Evolutionary conservation across 1,284 basidiomycete genomes (phyloP).

Genomic region (Wolfiporia cocos): DNA sequence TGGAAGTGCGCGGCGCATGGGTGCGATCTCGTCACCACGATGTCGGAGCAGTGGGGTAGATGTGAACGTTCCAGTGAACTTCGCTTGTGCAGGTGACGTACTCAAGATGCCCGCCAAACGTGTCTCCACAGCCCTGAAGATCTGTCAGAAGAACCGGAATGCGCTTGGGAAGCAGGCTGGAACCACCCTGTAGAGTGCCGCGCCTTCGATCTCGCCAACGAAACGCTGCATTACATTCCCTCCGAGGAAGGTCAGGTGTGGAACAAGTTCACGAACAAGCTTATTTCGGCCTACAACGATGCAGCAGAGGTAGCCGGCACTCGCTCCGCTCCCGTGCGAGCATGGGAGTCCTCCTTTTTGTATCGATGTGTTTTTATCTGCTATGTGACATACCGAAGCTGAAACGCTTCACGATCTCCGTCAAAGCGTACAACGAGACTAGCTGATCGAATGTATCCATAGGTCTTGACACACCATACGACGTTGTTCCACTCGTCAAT

Average conservation of each 20-base stretch:
- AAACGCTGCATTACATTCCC: slow-evolving; percentile 25
- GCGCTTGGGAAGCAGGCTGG: slow-evolving; percentile 14
- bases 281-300: slow-evolving; percentile 32
- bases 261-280: slow-evolving; percentile 25
- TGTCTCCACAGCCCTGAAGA: slow-evolving; percentile 8
- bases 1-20: too few species aligned
- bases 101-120: slow-evolving; percentile 8
- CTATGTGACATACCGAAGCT: slow-evolving; percentile 34
- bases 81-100: too few species aligned
- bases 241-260: slow-evolving; percentile 28
- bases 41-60: too few species aligned
- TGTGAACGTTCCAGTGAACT: too few species aligned
- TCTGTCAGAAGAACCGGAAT: slow-evolving; percentile 3
- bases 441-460: slow-evolving; percentile 34
- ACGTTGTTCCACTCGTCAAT: slow-evolving; percentile 31
- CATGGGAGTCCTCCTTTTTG: slow-evolving; percentile 48
- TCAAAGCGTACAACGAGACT: slow-evolving; percentile 42
- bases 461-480: slow-evolving; percentile 23
- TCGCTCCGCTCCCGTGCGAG: slow-evolving; percentile 42
- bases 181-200: slow-evolving; percentile 10
- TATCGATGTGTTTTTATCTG: slow-evolving; percentile 17
- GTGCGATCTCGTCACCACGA: too few species aligned
- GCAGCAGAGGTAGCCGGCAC: slow-evolving; percentile 31
- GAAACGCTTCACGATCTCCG: slow-evolving; percentile 38
- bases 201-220: slow-evolving; percentile 15